A percentile compares a stretch with the other conserved stretches of the same genome.
Evolutionary conservation across 164 flowering plant genomes (phyloP).

Genomic region (Kalanchoe fedtschenkoi): DNA sequence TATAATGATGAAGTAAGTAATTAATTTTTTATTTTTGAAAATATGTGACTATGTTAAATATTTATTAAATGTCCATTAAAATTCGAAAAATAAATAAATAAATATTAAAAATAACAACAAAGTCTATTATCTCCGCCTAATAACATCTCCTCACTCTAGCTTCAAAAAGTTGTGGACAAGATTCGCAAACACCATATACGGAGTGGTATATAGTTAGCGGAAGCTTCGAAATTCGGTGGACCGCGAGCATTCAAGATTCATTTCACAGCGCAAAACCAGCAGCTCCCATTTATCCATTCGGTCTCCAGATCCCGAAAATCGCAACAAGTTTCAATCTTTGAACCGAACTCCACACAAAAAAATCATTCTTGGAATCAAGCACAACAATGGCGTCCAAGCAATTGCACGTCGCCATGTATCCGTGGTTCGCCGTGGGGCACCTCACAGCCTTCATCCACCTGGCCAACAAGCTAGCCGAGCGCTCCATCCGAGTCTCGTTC

Average conservation of each 20-base stretch:
- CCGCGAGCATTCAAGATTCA: not conserved
- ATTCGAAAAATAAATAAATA: too few relatives aligned
- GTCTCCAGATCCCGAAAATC: not conserved
- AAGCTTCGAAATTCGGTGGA: not conserved
- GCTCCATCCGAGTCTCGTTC: not conserved
- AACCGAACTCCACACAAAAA: too few relatives aligned
- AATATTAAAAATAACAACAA: too few relatives aligned
- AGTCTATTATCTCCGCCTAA: too few relatives aligned
- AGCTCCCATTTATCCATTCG: not conserved
- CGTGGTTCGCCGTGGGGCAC: constrained; percentile 9
- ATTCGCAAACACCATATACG: not conserved
- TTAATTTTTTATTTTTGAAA: too few relatives aligned
- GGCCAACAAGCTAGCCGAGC: constrained; percentile 4
- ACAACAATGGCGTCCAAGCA: not conserved
- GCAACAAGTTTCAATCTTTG: not conserved
- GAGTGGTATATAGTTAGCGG: too few relatives aligned
- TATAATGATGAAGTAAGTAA: too few relatives aligned
- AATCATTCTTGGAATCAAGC: not conserved
- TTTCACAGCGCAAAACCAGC: not conserved
- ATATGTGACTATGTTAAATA: too few relatives aligned
- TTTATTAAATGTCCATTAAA: too few relatives aligned
- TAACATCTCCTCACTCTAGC: too few relatives aligned
- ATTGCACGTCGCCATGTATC: constrained; percentile 16
- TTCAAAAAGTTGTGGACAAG: too few relatives aligned
- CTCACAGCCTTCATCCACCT: constrained; percentile 7